Conservation (phyloP, 2,329 filamentous ascomycete species). For the Aureobasidium sp. region DNA sequence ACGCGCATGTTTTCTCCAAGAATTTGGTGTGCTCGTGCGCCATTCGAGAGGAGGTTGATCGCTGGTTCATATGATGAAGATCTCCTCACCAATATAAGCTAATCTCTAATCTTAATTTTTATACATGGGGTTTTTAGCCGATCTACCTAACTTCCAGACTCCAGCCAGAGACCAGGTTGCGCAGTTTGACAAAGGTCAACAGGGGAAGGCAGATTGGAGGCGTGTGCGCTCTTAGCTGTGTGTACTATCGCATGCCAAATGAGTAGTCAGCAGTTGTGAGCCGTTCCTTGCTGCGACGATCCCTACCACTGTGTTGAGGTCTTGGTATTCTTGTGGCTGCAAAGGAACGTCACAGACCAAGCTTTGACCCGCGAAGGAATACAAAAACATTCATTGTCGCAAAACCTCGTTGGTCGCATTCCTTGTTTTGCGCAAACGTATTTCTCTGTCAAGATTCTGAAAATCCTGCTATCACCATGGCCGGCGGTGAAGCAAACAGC, state of each 20-base stretch:
- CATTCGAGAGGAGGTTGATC: neutral
- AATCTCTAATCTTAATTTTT: constrained; percentile 7
- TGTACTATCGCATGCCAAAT: neutral
- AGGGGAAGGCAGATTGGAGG: neutral
- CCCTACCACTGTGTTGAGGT: neutral
- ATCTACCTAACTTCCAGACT: too few relatives aligned
- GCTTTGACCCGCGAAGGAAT: neutral
- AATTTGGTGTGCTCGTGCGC: neutral
- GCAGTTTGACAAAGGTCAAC: neutral
- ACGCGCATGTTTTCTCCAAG: neutral
- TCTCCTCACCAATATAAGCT: neutral
- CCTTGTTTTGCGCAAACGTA: neutral
- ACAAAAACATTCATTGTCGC: constrained; percentile 6
- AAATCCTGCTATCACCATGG: constrained; percentile 13
- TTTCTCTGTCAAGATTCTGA: neutral
- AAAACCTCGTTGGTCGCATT: neutral
- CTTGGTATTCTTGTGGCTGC: neutral
- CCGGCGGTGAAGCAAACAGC: constrained; percentile 25
- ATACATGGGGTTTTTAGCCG: constrained; percentile 2
- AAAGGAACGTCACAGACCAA: neutral
- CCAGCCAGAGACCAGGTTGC: neutral
- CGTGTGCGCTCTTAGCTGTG: neutral
- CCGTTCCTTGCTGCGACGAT: constrained; percentile 4
- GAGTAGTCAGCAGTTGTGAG: neutral
- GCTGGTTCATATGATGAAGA: neutral